phyloP scores from a whole-genome alignment of 176 grass and related monocot species.

The Oryza officinalis region DNA sequence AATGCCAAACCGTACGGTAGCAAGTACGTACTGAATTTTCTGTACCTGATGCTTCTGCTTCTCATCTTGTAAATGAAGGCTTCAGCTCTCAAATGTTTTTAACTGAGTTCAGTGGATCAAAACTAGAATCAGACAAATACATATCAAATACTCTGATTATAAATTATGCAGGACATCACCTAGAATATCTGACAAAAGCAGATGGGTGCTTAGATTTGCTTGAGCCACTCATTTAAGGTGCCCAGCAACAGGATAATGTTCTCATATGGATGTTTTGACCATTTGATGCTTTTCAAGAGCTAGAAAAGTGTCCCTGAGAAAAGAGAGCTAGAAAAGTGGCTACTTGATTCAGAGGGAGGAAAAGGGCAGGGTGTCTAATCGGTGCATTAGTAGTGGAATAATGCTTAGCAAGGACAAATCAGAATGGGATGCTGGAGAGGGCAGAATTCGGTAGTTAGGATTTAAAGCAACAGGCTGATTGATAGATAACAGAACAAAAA shows the following conservation, averaged over 20 bases:
- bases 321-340: not conserved
- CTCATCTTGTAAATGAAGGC: not conserved
- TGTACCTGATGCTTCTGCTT: not conserved
- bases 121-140: not conserved
- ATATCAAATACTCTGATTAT: not conserved
- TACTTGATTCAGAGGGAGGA: no score
- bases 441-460: not conserved
- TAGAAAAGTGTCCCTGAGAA: not conserved
- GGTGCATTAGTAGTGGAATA: not conserved
- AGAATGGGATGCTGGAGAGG: not conserved
- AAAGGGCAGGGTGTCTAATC: no score
- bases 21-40: not conserved
- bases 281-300: not conserved
- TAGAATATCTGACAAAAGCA: not conserved
- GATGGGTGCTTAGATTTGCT: not conserved
- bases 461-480: not conserved
- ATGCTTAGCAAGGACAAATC: not conserved
- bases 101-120: not conserved
- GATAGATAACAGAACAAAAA: not conserved
- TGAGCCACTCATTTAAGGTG: not conserved
- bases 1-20: not conserved
- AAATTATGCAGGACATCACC: not conserved
- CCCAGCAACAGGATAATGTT: not conserved
- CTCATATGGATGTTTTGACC: not conserved
- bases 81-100: not conserved